Evolutionary conservation across 768 basidiomycete genomes (phyloP).

Genomic region (Ephemerocybe angulata): DNA sequence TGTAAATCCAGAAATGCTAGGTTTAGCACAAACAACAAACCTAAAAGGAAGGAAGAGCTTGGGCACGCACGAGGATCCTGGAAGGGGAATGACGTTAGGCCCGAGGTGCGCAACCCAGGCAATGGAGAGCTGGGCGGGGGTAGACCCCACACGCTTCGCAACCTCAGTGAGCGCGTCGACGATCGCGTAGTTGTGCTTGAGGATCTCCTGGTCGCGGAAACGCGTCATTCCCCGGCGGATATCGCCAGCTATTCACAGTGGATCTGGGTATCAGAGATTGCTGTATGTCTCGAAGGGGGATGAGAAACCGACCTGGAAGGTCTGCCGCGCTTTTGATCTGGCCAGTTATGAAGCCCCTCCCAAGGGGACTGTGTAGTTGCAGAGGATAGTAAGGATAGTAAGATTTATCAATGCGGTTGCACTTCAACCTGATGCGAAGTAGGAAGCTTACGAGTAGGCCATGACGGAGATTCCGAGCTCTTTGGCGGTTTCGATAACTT

Average conservation of each 20-base stretch:
- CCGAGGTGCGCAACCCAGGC: conserved; percentile 42
- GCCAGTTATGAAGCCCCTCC: conserved; percentile 51
- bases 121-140: conserved; percentile 40
- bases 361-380: conserved; percentile 42
- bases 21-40: no score
- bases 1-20: background rate
- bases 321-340: conserved; percentile 39
- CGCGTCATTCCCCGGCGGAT: conserved; percentile 35
- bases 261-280: background rate
- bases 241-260: conserved; percentile 30
- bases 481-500: conserved; percentile 51
- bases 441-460: conserved; percentile 48
- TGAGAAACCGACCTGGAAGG: conserved; percentile 15
- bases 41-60: background rate
- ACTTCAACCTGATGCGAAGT: background rate
- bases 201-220: conserved; percentile 44
- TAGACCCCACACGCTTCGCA: conserved; percentile 39
- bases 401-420: conserved; percentile 3
- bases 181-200: conserved; percentile 41
- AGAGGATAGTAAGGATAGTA: no score
- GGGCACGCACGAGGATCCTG: conserved; percentile 41
- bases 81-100: conserved; percentile 45
- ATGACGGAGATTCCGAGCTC: conserved; percentile 58
- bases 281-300: background rate
- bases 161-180: conserved; percentile 39